Evolutionary conservation across 805 yeast genomes (phyloP), one percentile per base, ranked within the genome.

Genomic region (Yarrowia sp.): DNA sequence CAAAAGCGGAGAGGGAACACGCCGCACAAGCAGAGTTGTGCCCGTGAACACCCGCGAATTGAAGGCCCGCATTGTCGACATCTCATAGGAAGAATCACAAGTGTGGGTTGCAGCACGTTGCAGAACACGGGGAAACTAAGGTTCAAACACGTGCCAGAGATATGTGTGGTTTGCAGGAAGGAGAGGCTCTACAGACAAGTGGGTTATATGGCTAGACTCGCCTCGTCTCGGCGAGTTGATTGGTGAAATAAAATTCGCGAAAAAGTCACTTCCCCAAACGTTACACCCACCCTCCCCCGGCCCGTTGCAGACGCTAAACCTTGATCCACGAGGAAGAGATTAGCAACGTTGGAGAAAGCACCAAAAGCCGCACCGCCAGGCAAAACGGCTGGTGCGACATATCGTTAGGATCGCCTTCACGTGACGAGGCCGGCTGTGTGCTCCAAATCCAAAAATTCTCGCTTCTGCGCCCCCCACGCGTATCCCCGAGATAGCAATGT

Each of bases 71-170:
- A n/a, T n/a, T n/a, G n/a, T n/a, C n/a, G n/a, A n/a, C n/a, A n/a
- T n/a, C n/a, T n/a, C n/a, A n/a, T n/a, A n/a, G n/a, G n/a, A n/a
- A n/a, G n/a, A n/a, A n/a, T n/a, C n/a, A n/a, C n/a, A n/a, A n/a
- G n/a, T n/a, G n/a, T n/a, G n/a, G 49, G 49, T 42, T 42, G 47
- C 49, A 42, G 49, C 32, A 42, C 9, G 49, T 33, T 42, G 49
- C 49, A 42, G 49, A 16, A 24, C 49, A 42, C 49, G 49, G 49
- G 49, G 49, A 16, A 42, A 10, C 8, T 22, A 27, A 10, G 33
- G 25, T 42, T 42, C 33, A 24, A n/a, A 41, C 47, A 41, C 47
- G 49, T 42, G 33, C n/a, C 10, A 25, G 49, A 39, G 6, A 39
- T 27, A 39, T 39, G 22, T 22, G 44, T 29, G 29, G 44, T 8